Percentiles rank a stretch among this genome's conserved stretches.
Conservation (phyloP, 1,284 basidiomycete genomes). For the Baeospora myosura region DNA sequence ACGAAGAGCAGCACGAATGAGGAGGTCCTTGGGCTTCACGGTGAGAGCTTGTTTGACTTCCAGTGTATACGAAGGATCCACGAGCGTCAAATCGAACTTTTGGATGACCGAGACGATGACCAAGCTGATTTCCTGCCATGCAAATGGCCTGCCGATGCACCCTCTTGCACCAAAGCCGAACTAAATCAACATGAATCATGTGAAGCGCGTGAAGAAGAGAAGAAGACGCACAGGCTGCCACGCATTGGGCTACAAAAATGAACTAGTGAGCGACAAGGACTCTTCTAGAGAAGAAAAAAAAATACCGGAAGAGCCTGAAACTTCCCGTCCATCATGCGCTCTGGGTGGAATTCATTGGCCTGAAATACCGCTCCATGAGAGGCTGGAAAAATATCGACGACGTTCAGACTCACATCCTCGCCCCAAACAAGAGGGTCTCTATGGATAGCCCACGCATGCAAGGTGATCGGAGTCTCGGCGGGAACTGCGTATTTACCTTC, state of each 20-base stretch:
- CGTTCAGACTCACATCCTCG: constrained; percentile 32
- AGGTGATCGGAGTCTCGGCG: constrained; percentile 23
- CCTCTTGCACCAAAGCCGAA: constrained; percentile 31
- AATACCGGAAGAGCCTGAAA: constrained; percentile 36
- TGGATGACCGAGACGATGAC: constrained; percentile 35
- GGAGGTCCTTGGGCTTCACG: constrained; percentile 39
- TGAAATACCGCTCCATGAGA: constrained; percentile 7
- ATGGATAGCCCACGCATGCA: constrained; percentile 29
- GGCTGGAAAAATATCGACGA: neutral
- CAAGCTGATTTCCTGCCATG: constrained; percentile 41
- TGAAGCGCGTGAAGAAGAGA: neutral
- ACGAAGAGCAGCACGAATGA: constrained; percentile 29
- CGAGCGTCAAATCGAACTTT: constrained; percentile 37
- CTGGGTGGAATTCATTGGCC: constrained; percentile 34
- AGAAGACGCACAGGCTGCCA: constrained; percentile 37
- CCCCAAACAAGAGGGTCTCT: constrained; percentile 43
- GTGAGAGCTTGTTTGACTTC: constrained; percentile 39
- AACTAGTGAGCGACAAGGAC: neutral
- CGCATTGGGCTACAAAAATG: constrained; percentile 26
- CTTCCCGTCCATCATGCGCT: constrained; percentile 41
- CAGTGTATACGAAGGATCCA: constrained; percentile 36
- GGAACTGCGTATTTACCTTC: constrained; percentile 37
- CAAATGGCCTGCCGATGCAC: constrained; percentile 40
- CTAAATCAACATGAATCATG: constrained; percentile 4
- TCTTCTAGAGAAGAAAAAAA: constrained; percentile 7